A percentile compares a stretch with the other conserved stretches of the same genome.
phyloP scores from a whole-genome alignment of 2,329 filamentous ascomycete genomes.

The Sclerotinia spermophila region DNA sequence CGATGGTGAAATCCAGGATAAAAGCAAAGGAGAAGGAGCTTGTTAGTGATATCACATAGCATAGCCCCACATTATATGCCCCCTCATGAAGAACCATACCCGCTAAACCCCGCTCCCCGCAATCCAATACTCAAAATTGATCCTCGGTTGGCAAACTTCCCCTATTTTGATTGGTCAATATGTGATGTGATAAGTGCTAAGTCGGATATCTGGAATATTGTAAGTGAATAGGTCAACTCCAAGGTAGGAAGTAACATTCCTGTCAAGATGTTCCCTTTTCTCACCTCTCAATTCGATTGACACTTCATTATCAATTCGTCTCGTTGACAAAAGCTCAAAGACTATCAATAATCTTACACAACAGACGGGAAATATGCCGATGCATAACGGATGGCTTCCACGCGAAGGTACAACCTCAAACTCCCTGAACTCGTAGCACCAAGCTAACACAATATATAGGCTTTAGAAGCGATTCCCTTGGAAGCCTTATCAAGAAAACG shows the following conservation, averaged over 20 bases:
- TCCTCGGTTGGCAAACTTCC: background rate
- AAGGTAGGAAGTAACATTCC: background rate
- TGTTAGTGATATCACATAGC: background rate
- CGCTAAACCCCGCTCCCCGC: constrained; percentile 9
- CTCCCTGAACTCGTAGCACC: background rate
- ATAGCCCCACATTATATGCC: background rate
- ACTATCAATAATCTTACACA: constrained; percentile 5
- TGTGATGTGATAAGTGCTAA: background rate
- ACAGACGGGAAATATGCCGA: constrained; percentile 38
- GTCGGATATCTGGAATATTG: background rate
- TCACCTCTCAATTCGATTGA: background rate
- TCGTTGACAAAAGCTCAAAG: background rate
- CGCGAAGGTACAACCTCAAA: constrained; percentile 44
- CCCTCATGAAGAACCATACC: background rate
- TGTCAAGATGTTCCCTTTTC: background rate
- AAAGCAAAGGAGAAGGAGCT: background rate
- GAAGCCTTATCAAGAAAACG: constrained; percentile 55
- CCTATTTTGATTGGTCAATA: background rate
- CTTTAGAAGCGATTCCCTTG: constrained; percentile 58
- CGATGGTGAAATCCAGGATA: background rate
- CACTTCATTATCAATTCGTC: background rate
- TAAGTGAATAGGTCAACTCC: background rate
- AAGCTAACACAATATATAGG: constrained; percentile 32
- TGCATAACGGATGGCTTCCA: constrained; percentile 51
- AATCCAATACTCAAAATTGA: background rate